A percentile compares a stretch with the other conserved stretches of the same genome.
Evolutionary conservation across 371 early-diverging fungal species (phyloP).

Genomic region (Blakeslea trispora): DNA sequence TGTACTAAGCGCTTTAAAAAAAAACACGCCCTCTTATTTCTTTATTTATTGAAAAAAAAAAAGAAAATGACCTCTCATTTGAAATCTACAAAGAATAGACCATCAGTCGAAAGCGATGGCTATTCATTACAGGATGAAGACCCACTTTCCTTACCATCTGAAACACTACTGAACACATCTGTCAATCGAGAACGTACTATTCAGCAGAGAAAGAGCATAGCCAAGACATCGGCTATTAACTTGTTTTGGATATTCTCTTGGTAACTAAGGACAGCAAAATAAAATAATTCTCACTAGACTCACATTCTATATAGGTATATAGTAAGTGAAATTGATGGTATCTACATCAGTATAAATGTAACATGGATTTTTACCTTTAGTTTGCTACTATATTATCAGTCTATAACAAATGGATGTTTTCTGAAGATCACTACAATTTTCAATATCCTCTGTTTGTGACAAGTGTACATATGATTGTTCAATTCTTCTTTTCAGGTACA

Average conservation of each 20-base stretch:
- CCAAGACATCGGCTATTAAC: slow-evolving; percentile 41
- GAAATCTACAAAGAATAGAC: background rate
- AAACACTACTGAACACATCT: slow-evolving; percentile 16
- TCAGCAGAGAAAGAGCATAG: slow-evolving; percentile 24
- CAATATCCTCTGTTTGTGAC: slow-evolving; percentile 81
- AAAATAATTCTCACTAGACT: too few relatives aligned
- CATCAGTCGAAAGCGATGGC: slow-evolving; percentile 25
- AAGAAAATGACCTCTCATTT: background rate
- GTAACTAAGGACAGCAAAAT: too few relatives aligned
- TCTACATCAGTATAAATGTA: too few relatives aligned
- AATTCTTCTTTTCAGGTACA: slow-evolving; percentile 60
- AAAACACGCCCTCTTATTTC: background rate
- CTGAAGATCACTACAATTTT: slow-evolving; percentile 72
- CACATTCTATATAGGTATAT: too few relatives aligned
- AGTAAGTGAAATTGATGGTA: too few relatives aligned
- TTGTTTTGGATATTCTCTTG: slow-evolving; percentile 50
- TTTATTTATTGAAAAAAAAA: background rate
- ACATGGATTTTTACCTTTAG: slow-evolving; percentile 28
- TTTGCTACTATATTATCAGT: slow-evolving; percentile 73
- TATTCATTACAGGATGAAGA: slow-evolving; percentile 31
- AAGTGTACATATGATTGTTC: slow-evolving; percentile 73
- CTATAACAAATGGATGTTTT: slow-evolving; percentile 92
- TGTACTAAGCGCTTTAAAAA: too few relatives aligned
- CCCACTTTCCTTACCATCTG: slow-evolving; percentile 24
- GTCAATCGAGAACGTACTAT: slow-evolving; percentile 14